Evolutionary conservation across 371 early-diverging fungal species (phyloP).

Genomic region (Mucor irregularis): DNA sequence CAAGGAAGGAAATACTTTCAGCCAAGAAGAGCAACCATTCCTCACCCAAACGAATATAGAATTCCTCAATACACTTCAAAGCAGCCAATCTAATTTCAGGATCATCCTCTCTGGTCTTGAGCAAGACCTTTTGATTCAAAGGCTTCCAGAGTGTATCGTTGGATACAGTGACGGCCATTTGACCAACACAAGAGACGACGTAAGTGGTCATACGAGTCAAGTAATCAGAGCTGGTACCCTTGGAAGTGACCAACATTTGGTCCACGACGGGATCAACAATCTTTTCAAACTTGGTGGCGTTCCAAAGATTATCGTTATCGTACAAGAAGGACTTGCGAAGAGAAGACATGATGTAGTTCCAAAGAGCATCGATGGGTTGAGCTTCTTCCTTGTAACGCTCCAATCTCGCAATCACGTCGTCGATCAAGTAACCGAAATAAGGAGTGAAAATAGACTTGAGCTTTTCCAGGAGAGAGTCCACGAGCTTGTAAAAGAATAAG

Average conservation of each 20-base stretch:
- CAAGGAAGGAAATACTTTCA: conserved; percentile 93
- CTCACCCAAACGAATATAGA: conserved; percentile 87
- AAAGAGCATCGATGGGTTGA: conserved; percentile 48
- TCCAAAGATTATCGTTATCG: conserved; percentile 73
- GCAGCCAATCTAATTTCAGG: conserved; percentile 78
- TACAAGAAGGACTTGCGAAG: conserved; percentile 74
- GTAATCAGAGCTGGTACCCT: conserved; percentile 46
- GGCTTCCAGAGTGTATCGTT: conserved; percentile 89
- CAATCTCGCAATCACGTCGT: conserved; percentile 65
- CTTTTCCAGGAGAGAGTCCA: conserved; percentile 70
- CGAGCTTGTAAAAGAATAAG: conserved; percentile 77
- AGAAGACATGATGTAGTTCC: conserved; percentile 61
- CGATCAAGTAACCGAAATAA: conserved; percentile 79
- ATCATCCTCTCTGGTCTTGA: conserved; percentile 73
- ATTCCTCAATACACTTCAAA: conserved; percentile 71
- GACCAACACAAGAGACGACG: conserved; percentile 80
- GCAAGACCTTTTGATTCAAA: conserved; percentile 78
- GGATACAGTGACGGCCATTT: conserved; percentile 78
- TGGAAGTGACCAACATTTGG: conserved; percentile 68
- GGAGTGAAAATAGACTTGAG: conserved; percentile 88
- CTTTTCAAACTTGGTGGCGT: conserved; percentile 71
- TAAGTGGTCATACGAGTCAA: conserved; percentile 58
- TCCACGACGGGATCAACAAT: conserved; percentile 68
- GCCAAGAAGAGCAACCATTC: conserved; percentile 90
- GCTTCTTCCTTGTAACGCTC: conserved; percentile 49